phyloP scores from a whole-genome alignment of 306 rosid genomes.

The Carpinus viminea region DNA sequence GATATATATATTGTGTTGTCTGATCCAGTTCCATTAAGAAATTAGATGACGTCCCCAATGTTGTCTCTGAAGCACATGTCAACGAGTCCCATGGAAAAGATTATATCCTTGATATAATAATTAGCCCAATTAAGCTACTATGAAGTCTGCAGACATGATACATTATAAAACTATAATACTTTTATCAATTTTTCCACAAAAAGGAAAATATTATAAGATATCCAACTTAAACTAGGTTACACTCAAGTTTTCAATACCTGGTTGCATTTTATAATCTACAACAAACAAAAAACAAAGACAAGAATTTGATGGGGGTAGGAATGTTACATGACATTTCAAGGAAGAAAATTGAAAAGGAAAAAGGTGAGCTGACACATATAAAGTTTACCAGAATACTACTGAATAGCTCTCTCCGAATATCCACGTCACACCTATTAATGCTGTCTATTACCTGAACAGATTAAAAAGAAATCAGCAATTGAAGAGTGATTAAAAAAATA shows the following conservation, averaged over 20 bases:
- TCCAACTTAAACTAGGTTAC: not conserved
- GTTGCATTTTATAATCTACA: not conserved
- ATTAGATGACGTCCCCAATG: not conserved
- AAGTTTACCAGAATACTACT: constrained; percentile 89
- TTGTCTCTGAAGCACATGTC: not conserved
- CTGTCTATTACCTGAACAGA: constrained; percentile 86
- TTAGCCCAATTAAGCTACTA: not conserved
- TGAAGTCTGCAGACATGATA: not conserved
- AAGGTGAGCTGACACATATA: constrained; percentile 10
- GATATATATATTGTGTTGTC: not conserved
- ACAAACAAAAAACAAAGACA: not conserved
- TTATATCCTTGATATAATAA: not conserved
- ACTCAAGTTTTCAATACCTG: not conserved
- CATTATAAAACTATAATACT: not conserved
- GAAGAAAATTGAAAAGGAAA: not conserved
- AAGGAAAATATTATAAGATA: not conserved
- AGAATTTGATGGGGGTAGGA: not conserved
- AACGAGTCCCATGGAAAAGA: not conserved
- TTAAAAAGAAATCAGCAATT: constrained; percentile 20
- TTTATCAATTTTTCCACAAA: not conserved
- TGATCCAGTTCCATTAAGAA: not conserved
- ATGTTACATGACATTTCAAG: not conserved
- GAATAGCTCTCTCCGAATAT: constrained; percentile 93
- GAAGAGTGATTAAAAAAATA: constrained; percentile 25
- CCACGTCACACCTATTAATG: constrained; percentile 94